Evolutionary conservation across 2,329 filamentous ascomycete species (phyloP).

Genomic region (Plenodomus lindquistii): DNA sequence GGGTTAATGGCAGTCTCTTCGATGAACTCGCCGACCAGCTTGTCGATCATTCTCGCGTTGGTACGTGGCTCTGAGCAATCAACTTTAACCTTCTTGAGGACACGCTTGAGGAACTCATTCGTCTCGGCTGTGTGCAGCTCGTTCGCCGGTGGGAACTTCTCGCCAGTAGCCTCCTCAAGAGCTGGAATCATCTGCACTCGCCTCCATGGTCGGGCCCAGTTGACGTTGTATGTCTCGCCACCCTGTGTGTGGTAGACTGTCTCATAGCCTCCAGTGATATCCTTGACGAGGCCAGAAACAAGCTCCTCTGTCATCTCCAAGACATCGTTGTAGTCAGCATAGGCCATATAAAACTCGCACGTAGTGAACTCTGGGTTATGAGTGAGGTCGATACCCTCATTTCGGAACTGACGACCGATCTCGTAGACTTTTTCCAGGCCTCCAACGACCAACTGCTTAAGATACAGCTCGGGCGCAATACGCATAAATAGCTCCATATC

Average conservation of each 20-base stretch:
- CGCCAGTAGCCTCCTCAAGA: slow-evolving; percentile 84
- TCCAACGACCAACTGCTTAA: slow-evolving; percentile 95
- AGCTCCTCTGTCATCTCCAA: slow-evolving; percentile 93
- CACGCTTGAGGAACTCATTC: slow-evolving; percentile 73
- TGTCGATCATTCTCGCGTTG: slow-evolving; percentile 95
- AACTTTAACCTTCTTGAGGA: slow-evolving; percentile 88
- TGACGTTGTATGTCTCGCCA: slow-evolving; percentile 85
- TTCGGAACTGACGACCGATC: slow-evolving; percentile 92
- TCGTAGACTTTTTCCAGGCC: slow-evolving; percentile 95
- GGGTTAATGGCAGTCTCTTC: slow-evolving; percentile 94
- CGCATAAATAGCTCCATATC: slow-evolving; percentile 95
- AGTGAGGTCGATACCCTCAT: slow-evolving; percentile 87
- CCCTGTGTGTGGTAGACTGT: slow-evolving; percentile 85
- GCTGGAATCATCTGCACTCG: slow-evolving; percentile 94
- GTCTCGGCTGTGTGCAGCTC: slow-evolving; percentile 89
- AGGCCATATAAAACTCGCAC: slow-evolving; percentile 92
- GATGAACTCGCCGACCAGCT: slow-evolving; percentile 88
- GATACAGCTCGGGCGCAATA: slow-evolving; percentile 90
- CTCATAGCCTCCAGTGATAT: slow-evolving; percentile 80
- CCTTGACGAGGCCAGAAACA: slow-evolving; percentile 85
- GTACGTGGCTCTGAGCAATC: slow-evolving; percentile 90
- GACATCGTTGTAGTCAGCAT: slow-evolving; percentile 72
- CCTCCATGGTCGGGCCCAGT: slow-evolving; percentile 96
- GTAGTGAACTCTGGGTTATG: slow-evolving; percentile 99
- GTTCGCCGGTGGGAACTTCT: slow-evolving; percentile 90